Evolutionary conservation across 371 early-diverging fungal genomes (phyloP), one percentile per base, ranked within the genome.

Genomic region (Synchytrium microbalum): DNA sequence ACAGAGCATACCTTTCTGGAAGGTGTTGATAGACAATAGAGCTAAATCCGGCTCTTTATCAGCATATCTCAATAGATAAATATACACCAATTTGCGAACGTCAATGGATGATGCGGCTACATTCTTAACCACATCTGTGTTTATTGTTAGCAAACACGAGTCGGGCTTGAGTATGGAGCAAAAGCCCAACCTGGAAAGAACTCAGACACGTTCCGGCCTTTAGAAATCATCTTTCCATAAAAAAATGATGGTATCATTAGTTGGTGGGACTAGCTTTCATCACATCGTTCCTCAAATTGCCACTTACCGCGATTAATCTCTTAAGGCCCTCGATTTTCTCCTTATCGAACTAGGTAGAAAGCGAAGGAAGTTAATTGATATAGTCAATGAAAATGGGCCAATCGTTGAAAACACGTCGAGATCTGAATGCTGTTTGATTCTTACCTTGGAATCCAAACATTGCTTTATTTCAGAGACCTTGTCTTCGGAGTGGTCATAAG

Each of bases 11-110:
- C 70, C 71, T 65, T 89, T 90, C 77, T 97, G 98, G 69, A 97
- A 94, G 0, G 96, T 94, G 71, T 97, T 97, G 74, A 97, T 88
- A 14, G 95, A 92, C 23, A 97, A 73, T 32, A 97, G 78, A 28
- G 94, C 90, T 54, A 97, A 78, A 72, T 97, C 98, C 32, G 91
- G 98, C 68, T 96, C 92, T 71, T 90, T 87, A 68, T 93, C 93
- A 2, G 96, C 95, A 73, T 96, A 96, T 56, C 91, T 84, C 59
- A 92, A 72, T 23, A 97, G 75, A 73, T 92, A 97, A 65, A 94
- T 93, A 76, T 95, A 95, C 23, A 96, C 98, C 24, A 94, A 83
- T 63, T 92, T 92, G 54, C 95, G 89, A 19, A 96, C 84, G 67
- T 94, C 94, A 60, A 93, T 79, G 62, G 90, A 92, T 16, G 82